phyloP scores from a whole-genome alignment of 495 filamentous ascomycete species.

The Tuber brumale region DNA sequence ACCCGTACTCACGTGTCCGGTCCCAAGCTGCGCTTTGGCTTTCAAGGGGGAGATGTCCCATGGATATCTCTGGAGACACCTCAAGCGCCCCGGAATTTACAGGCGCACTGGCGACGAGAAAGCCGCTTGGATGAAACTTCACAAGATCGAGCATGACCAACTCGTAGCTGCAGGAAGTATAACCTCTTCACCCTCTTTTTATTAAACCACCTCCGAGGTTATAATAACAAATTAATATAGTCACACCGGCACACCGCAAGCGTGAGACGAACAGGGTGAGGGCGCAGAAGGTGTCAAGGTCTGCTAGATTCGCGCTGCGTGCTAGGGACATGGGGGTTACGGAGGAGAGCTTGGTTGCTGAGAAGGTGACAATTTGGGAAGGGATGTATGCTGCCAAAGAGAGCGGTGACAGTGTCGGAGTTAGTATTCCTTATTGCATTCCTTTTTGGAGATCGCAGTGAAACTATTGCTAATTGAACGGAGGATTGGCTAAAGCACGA shows the following conservation, averaged over 20 bases:
- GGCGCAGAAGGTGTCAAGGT: too few species aligned
- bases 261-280: too few species aligned
- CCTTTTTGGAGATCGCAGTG: too few species aligned
- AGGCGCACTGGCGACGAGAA: neutral
- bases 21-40: neutral
- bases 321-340: too few species aligned
- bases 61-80: neutral
- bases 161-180: neutral
- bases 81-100: neutral
- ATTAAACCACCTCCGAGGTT: neutral
- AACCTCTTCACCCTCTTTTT: neutral
- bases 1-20: neutral
- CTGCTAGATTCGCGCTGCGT: too few species aligned
- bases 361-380: too few species aligned
- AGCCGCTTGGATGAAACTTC: neutral
- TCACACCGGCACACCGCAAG: too few species aligned
- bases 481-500: neutral
- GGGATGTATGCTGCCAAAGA: too few species aligned
- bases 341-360: too few species aligned
- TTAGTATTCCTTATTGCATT: too few species aligned
- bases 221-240: neutral
- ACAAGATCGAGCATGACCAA: neutral
- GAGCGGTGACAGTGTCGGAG: too few species aligned
- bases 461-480: neutral
- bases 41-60: neutral